A percentile compares a stretch with the other conserved stretches of the same genome.
phyloP scores from a whole-genome alignment of 805 yeast genomes.

The Novakomyces olei region DNA sequence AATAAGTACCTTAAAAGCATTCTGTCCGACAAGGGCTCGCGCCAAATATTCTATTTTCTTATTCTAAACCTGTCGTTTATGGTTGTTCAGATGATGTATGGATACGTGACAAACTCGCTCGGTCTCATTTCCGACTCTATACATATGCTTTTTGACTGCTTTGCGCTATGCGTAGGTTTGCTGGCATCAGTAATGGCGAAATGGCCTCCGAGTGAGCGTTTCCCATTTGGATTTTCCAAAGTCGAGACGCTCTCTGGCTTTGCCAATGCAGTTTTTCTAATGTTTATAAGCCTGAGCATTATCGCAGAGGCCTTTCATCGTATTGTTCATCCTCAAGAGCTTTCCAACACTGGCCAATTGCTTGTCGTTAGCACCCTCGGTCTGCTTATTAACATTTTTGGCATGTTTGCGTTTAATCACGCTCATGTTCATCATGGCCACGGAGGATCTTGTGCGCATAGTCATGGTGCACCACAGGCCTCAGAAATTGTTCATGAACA shows the following conservation, averaged over 20 bases:
- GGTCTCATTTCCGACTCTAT: conserved; percentile 82
- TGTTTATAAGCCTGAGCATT: conserved; percentile 79
- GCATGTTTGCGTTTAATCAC: conserved; percentile 84
- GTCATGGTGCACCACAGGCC: not conserved
- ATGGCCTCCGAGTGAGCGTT: conserved; percentile 39
- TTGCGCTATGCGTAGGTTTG: conserved; percentile 70
- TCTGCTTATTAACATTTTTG: conserved; percentile 67
- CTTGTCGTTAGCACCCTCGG: conserved; percentile 71
- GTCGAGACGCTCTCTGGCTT: conserved; percentile 88
- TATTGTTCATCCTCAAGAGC: conserved; percentile 48
- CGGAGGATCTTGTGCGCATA: not conserved
- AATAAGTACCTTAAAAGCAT: no score
- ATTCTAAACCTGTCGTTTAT: conserved; percentile 74
- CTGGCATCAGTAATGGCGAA: conserved; percentile 56
- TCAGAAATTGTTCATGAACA: not conserved
- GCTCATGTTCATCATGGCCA: conserved; percentile 33
- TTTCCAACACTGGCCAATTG: conserved; percentile 65
- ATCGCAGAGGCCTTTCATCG: conserved; percentile 71
- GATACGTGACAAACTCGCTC: conserved; percentile 76
- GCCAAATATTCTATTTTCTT: conserved; percentile 72
- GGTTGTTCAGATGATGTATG: conserved; percentile 81
- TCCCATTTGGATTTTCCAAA: conserved; percentile 67
- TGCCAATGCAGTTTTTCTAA: conserved; percentile 69
- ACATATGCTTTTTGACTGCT: conserved; percentile 91
- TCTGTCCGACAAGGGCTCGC: conserved; percentile 43